These are phyloP conservation scores for Rubia tinctorum DNA, from an alignment of 305 asterid genomes.

Conservation along the genomic window DNA sequence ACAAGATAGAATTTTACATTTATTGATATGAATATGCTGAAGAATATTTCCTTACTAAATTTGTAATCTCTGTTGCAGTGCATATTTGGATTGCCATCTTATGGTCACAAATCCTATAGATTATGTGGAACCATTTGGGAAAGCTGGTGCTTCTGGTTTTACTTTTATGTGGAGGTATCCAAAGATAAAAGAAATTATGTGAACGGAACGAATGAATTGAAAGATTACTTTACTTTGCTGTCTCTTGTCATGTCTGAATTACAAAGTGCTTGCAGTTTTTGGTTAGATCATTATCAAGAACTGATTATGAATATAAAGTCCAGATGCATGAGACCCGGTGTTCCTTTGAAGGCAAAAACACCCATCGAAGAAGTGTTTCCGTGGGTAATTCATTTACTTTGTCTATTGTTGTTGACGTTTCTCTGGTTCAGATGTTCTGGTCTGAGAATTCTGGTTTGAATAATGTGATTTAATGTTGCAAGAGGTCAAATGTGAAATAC, in stretches of 20 bases:
- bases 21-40: not conserved
- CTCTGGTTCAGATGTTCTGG: not conserved
- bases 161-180: conserved; percentile 82
- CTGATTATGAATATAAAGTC: conserved; percentile 65
- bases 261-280: not conserved
- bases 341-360: conserved; percentile 80
- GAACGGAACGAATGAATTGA: not conserved
- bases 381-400: conserved; percentile 40
- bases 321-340: conserved; percentile 84
- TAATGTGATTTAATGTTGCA: conserved; percentile 12
- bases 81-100: conserved; percentile 93
- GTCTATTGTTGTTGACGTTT: not conserved
- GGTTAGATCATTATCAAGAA: conserved; percentile 81
- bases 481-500: conserved; percentile 54
- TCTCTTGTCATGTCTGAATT: not conserved
- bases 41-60: not conserved
- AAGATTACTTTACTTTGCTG: not conserved
- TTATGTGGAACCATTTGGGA: conserved; percentile 73
- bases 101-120: conserved; percentile 98
- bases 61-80: conserved; percentile 40
- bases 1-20: conserved; percentile 42
- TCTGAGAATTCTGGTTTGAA: not conserved
- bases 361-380: conserved; percentile 74
- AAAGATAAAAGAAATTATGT: conserved; percentile 41
- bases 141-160: conserved; percentile 98